Base-by-base conservation (phyloP, 2,329 filamentous ascomycete genomes). In the Pseudovirgaria hyperparasitica region DNA sequence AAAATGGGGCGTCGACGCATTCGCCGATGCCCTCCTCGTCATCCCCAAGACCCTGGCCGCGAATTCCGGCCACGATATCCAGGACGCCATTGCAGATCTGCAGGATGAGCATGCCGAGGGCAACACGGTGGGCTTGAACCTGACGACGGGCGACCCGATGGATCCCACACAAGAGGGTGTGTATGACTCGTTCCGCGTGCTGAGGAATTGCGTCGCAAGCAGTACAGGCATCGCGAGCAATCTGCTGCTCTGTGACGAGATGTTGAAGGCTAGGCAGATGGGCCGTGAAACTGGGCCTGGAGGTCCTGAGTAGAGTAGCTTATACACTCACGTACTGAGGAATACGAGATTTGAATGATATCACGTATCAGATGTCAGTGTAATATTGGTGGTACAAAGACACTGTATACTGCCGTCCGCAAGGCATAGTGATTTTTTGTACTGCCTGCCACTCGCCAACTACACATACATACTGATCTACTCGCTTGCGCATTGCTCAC, bases 181-280 rank as follows among this genome's bases (percentile, higher is more conserved):
- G 6, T 98, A 82, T 53, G 90, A 98, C 55, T 94, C 86, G 9
- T 98, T 92, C 73, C 73, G 90, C 32, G 90, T 98, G 19, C 58
- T 98, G 44, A 72, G 90, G 41, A 96, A 96, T 63, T 85, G 78
- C 54, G 75, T 98, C 36, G 85, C 90, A 3, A 94, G 86, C 18
- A 90, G 85, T 55, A 80, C 87, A 15, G 84, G 90, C 37, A 98
- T 98, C 48, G 87, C 90, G 5, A 87, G 82, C 7, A 98, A 98
- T 61, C 65, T 98, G 38, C 64, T 98, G 39, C 70, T 98, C 26
- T 98, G 90, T 48, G 90, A 98, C 48, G 90, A 98, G 67, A 70
- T 98, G 64, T 66, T 98, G 45, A 98, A 98, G 69, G 90, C 90
- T 35, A 72, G 90, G 53, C 87, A 98, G 64, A 98, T 98, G 90